Evolutionary conservation across 192 early-diverging fungal species (phyloP), one percentile per base, ranked within the genome.

Genomic region (Backusella tuberculispora): DNA sequence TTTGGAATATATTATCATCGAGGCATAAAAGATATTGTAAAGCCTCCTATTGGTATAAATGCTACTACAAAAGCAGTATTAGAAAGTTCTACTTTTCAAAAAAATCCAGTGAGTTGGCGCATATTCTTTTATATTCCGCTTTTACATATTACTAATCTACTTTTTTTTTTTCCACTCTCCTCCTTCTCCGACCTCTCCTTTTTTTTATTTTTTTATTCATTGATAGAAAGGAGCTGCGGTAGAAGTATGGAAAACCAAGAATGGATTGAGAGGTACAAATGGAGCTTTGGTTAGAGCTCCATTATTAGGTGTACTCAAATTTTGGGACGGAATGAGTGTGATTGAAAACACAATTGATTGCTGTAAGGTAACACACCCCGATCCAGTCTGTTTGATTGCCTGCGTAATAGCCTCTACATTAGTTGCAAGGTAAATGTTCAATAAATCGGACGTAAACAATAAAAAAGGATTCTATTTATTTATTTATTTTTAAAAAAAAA

Each of bases 1-100:
- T 75, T 91, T 29, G 74, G 80, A 68, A 74, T 79, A 6, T 92
- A 90, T 86, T 78, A 80, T 44, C 37, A 81, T 37, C 56, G 85
- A 53, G 91, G 91, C 3, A 77, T 88, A 45, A 81, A 78, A 6
- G 84, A 84, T 48, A 21, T 89, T 12, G 76, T 75, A n/a, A 92
- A 90, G 14, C 85, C 80, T 14, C 84, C 89, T 41, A 74, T 82
- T 21, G 90, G 90, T 6, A 84, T 90, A 15, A 88, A 88, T 2
- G 68, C 47, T 24, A 90, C 87, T 15, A 86, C 85, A 24, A 81
- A 85, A 17, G 76, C 73, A 5, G 86, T 87, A 0, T 50, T 92
- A 3, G 71, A 43, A 1, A 82, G 84, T 63, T 77, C 86, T 1
- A 71, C 77, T 4, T 92, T 87, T 73, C 17, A 69, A 24, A 71